Base-by-base conservation (phyloP, 2,329 filamentous ascomycete species). In the Tympanopsis confertula region DNA sequence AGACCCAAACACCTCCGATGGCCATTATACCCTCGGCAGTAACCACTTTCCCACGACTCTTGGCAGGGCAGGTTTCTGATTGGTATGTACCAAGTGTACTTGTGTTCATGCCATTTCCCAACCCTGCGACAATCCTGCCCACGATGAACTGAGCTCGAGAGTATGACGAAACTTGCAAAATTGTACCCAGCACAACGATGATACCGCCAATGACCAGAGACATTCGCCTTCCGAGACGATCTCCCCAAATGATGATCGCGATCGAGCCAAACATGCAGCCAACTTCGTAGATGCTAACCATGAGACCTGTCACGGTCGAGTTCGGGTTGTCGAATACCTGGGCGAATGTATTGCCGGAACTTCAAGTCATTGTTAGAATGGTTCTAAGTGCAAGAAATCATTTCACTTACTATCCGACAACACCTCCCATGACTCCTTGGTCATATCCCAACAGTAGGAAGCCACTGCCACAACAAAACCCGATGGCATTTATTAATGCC, bases 391-490 rank as follows among this genome's bases (percentile, higher is more conserved):
- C n/a, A n/a, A n/a, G n/a, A n/a, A n/a, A n/a, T n/a, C n/a, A n/a
- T n/a, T n/a, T n/a, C n/a, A n/a, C n/a, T n/a, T n/a, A n/a, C n/a
- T n/a, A n/a, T n/a, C n/a, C 30, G 7, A 49, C 39, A 15, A 52
- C 24, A 14, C 48, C 49, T n/a, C 48, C 47, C 20, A 50, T 48
- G 3, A 50, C 42, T 14, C 48, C 48, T 19, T 52, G 47, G 19
- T 51, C 49, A 39, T 52, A 52, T 5, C 50, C 50, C 24, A 51
- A 51, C 7, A 52, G 42, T 14, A 48, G 17, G 26, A 49, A 51
- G 5, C 47, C 47, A 18, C 42, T 42, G 22, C 42, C 45, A 35
- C 42, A 41, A 15, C n/a, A n/a, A n/a, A n/a, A n/a, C n/a, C n/a
- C n/a, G n/a, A n/a, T n/a, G n/a, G n/a, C n/a, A n/a, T n/a, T n/a